Base-by-base conservation (phyloP, 2,329 filamentous ascomycete genomes). In the Metarhizium rileyi region DNA sequence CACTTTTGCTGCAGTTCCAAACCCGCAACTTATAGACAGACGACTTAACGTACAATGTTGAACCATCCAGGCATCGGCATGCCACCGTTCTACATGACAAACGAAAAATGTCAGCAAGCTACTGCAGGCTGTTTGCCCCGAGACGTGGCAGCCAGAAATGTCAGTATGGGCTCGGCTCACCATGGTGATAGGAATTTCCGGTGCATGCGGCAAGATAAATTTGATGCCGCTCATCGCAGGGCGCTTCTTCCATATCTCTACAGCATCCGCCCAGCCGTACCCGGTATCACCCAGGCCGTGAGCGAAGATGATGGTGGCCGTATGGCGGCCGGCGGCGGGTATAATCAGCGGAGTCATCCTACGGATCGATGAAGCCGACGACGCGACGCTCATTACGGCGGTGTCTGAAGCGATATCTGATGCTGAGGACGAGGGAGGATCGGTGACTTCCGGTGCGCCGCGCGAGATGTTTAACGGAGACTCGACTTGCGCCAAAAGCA, bases 151-250 rank as follows among this genome's bases (percentile, higher is more conserved):
- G 18, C 9, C 18, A 7, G 16, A 5, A 20, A 2, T 18, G 6
- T 5, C 35, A 6, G 35, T 7, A 5, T 20, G 16, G 35, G 8
- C n/a, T n/a, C 3, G 46, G 59, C 65, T 53, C 48, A 70, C 67
- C 53, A 68, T 74, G n/a, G 89, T 90, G 63, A 96, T 88, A 28
- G 90, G 89, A 48, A 95, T 93, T 35, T 69, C 70, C 5, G 91
- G 90, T 26, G 93, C 93, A 70, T 95, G 87, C 16, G 93, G 93
- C 66, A 98, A 84, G 62, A 98, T 81, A 67, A 97, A 97, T 63
- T 91, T 86, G 65, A 95, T 87, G 69, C 96, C 86, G 51, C 90
- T 81, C 55, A 97, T 88, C 62, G 84, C 84, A 66, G 82, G 79
- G 47, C 87, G 79, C 30, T 84, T 77, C 49, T 89, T 83, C 85